Base-by-base conservation (phyloP, 352 stramenopile species). In the Thalassiosira livingstoniorum region DNA sequence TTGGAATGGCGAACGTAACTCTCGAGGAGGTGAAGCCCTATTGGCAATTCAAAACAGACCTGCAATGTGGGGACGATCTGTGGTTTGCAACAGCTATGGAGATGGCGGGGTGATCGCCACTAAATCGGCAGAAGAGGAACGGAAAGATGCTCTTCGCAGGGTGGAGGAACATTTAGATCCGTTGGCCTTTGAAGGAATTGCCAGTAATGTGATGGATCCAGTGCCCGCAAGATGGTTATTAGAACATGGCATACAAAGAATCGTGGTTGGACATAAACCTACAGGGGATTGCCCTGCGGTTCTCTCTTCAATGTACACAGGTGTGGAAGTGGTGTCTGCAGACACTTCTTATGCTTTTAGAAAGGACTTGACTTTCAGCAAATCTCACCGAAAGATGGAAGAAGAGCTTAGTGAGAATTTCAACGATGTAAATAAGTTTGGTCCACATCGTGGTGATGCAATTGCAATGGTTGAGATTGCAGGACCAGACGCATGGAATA, bases 251-350 rank as follows among this genome's bases (percentile, higher is more conserved):
- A 96, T 98, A 80, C 89, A 90, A 32, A 89, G 95, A 25, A 83
- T 98, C 10, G 90, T 98, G 37, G 92, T 97, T n/a, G 96, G 96
- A 2, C 96, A 98, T 75, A 97, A 96, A 55, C 96, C 96, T 21
- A 96, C 97, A 53, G 96, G 96, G 11, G 97, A 96, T 78, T 97
- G 93, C 72, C 96, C 96, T 13, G 97, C 96, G 0, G 90, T 98
- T 11, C 69, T 94, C 47, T 70, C 62, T 47, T 43, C 58, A 27
- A 53, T 21, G 37, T 65, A 62, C 42, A 76, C 79, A 61, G 76
- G 51, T 39, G 95, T 97, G 43, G 91, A 97, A 86, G 92, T 98
- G 7, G 90, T 98, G 70, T 97, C 96, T 80, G 97, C 94, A 37
- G 96, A 98, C 84, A 98, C 95, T 25, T 98, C 95, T 57, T 98